A percentile compares a stretch with the other conserved stretches of the same genome.
phyloP scores from a whole-genome alignment of 495 filamentous ascomycete genomes.

The Penicillium paxilli region DNA sequence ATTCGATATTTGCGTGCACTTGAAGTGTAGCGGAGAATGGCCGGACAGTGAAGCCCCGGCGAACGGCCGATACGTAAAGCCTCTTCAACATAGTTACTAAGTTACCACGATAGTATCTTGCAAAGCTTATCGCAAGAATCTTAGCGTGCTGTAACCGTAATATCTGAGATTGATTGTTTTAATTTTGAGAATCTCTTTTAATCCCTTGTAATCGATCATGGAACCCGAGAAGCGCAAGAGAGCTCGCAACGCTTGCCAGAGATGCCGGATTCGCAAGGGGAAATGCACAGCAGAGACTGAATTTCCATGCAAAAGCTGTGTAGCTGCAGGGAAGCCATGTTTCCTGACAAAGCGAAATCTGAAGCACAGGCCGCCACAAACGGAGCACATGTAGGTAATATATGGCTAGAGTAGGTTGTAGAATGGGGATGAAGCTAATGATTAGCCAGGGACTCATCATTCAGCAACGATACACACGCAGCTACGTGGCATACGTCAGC shows the following conservation, averaged over 20 bases:
- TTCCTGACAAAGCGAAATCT: neutral
- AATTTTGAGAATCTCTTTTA: neutral
- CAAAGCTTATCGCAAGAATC: neutral
- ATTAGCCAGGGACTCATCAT: neutral
- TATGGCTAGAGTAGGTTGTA: neutral
- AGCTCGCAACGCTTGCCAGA: neutral
- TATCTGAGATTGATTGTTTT: too few relatives aligned
- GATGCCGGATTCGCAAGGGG: neutral
- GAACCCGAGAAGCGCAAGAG: neutral
- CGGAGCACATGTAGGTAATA: neutral
- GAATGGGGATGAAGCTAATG: neutral
- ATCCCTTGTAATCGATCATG: neutral
- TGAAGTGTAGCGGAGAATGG: neutral
- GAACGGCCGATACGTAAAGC: neutral
- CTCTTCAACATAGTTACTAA: too few relatives aligned
- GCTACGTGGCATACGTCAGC: neutral
- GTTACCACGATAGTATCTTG: neutral
- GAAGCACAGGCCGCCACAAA: neutral
- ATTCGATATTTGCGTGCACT: neutral
- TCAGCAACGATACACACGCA: neutral
- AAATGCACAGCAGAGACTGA: neutral
- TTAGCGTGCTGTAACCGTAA: too few relatives aligned
- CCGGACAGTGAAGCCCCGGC: neutral
- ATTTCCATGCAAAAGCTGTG: neutral
- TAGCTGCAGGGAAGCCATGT: neutral